Evolutionary conservation across 1,139 yeast species (phyloP).

Genomic region (Kazachstania sp.): DNA sequence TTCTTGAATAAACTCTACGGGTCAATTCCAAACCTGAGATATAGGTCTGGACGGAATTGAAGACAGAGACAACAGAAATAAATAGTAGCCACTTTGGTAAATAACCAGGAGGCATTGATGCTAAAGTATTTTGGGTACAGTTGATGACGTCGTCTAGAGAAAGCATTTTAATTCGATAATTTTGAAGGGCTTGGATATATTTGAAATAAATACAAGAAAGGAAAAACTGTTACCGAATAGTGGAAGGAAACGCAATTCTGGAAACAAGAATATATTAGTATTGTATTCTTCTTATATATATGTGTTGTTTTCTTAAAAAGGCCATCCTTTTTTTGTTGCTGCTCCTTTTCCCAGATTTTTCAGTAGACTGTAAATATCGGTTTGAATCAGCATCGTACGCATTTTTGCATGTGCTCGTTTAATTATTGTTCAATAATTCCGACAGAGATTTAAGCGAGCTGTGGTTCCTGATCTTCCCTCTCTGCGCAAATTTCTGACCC

Average conservation of each 20-base stretch:
- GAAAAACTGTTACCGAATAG: not conserved
- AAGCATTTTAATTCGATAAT: conserved; percentile 7
- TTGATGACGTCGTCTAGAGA: conserved; percentile 17
- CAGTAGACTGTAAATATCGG: not conserved
- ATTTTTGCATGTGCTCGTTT: not conserved
- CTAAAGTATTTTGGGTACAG: conserved; percentile 17
- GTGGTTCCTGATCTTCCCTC: not conserved
- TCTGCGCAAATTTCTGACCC: not conserved
- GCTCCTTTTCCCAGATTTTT: not conserved
- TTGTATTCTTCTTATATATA: not conserved
- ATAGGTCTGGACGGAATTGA: conserved; percentile 85
- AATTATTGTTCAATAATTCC: not conserved
- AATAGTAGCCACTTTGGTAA: conserved; percentile 66
- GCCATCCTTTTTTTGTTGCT: not conserved
- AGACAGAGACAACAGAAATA: conserved; percentile 79
- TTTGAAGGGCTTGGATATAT: too few relatives aligned
- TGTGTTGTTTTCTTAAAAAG: not conserved
- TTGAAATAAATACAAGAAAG: not conserved
- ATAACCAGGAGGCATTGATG: conserved; percentile 30
- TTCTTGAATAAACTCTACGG: conserved; percentile 63
- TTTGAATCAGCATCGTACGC: not conserved
- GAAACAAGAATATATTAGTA: not conserved
- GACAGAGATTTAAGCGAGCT: not conserved
- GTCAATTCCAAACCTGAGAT: conserved; percentile 64
- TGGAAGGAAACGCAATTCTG: not conserved